phyloP scores from a whole-genome alignment of 768 basidiomycete species.

The Xerocomus potaroensis region DNA sequence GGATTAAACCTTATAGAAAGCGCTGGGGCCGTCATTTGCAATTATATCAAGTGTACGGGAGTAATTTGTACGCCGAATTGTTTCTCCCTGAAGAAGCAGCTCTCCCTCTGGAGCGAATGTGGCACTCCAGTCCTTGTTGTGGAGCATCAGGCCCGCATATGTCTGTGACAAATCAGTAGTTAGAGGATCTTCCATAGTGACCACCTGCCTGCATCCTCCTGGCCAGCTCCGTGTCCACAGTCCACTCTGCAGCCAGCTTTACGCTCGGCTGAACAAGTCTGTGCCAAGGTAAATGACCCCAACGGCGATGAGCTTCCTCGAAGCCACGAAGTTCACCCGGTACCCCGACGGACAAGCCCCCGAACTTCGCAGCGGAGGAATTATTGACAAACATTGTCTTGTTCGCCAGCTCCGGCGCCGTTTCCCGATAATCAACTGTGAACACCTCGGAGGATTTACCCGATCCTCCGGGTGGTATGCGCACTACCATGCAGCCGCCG shows the following conservation, averaged over 20 bases:
- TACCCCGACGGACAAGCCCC: slow-evolving; percentile 85
- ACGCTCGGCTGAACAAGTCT: slow-evolving; percentile 72
- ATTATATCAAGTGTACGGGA: slow-evolving; percentile 73
- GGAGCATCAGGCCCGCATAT: slow-evolving; percentile 54
- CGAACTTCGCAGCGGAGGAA: slow-evolving; percentile 52
- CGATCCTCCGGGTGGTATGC: slow-evolving; percentile 53
- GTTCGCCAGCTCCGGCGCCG: slow-evolving; percentile 69
- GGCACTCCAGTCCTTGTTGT: slow-evolving; percentile 68
- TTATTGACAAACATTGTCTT: slow-evolving; percentile 69
- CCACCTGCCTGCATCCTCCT: slow-evolving; percentile 60
- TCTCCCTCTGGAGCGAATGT: slow-evolving; percentile 78
- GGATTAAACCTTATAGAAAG: slow-evolving; percentile 68
- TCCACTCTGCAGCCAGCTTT: slow-evolving; percentile 74
- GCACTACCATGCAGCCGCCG: slow-evolving; percentile 82
- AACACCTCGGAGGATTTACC: slow-evolving; percentile 54
- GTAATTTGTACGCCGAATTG: slow-evolving; percentile 66
- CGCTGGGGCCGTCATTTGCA: slow-evolving; percentile 70
- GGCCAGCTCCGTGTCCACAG: slow-evolving; percentile 72
- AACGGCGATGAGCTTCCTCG: slow-evolving; percentile 74
- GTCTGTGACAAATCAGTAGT: slow-evolving; percentile 27
- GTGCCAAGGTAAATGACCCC: slow-evolving; percentile 80
- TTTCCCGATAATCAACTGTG: slow-evolving; percentile 86
- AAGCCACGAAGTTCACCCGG: slow-evolving; percentile 91
- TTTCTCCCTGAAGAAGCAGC: slow-evolving; percentile 71
- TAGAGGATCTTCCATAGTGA: not conserved